Evolutionary conservation across 2,329 filamentous ascomycete species (phyloP).

Genomic region (Colletotrichum shisoi): DNA sequence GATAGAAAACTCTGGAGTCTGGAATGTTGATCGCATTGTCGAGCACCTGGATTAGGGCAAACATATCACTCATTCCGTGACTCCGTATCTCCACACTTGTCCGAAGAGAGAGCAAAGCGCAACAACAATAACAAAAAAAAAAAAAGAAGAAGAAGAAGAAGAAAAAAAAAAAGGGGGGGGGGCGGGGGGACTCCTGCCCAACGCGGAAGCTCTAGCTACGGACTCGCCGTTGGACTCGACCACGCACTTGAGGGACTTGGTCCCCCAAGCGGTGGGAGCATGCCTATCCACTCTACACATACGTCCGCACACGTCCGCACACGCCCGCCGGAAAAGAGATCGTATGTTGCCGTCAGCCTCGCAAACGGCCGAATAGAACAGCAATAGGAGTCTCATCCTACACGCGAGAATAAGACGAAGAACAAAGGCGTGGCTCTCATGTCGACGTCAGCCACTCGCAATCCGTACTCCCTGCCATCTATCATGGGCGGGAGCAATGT

Average conservation of each 20-base stretch:
- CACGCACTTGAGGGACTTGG: neutral
- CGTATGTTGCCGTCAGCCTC: neutral
- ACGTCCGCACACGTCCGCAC: neutral
- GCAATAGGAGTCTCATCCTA: neutral
- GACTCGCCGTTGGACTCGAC: slow-evolving; percentile 32
- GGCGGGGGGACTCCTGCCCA: neutral
- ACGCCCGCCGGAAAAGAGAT: neutral
- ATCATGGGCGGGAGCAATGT: slow-evolving; percentile 10
- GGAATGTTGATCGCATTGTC: neutral
- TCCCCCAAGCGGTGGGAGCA: neutral
- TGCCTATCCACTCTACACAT: neutral
- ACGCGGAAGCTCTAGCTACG: slow-evolving; percentile 20
- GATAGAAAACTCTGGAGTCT: neutral
- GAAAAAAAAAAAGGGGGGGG: neutral
- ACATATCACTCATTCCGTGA: neutral
- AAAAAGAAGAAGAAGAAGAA: slow-evolving; percentile 3
- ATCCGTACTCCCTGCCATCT: neutral
- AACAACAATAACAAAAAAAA: neutral
- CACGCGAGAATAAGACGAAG: no score
- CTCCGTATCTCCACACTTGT: neutral
- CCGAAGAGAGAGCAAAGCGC: neutral
- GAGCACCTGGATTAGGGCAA: neutral
- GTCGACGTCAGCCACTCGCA: no score
- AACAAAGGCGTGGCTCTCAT: no score
- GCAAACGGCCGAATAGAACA: neutral